These are phyloP conservation scores for Halenospora varia DNA, from an alignment of 495 filamentous ascomycete species.

Conservation along the genomic window DNA sequence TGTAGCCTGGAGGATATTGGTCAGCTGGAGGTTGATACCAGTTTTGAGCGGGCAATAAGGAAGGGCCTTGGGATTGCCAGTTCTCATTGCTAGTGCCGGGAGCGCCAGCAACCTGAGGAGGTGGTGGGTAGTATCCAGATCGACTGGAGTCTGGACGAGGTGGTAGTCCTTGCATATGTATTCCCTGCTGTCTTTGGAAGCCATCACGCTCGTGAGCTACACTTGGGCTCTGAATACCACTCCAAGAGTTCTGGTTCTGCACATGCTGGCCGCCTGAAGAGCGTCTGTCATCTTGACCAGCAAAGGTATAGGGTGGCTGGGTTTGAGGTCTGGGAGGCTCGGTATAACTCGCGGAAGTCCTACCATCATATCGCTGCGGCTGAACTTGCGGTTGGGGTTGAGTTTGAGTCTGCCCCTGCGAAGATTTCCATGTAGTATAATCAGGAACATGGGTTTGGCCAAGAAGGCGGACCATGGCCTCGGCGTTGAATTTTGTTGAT, in stretches of 20 bases:
- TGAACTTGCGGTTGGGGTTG: too few species aligned
- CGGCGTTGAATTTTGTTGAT: conserved; percentile 58
- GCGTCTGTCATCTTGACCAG: conserved; percentile 1
- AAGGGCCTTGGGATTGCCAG: conserved; percentile 3
- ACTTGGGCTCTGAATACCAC: not conserved
- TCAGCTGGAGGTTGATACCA: conserved; percentile 1
- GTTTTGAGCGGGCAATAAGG: not conserved
- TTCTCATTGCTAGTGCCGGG: not conserved
- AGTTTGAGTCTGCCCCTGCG: conserved; percentile 11
- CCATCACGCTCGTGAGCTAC: conserved; percentile 12
- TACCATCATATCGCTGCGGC: conserved; percentile 23
- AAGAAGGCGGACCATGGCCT: conserved; percentile 69
- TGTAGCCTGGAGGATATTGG: conserved; percentile 2
- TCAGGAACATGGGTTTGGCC: conserved; percentile 60
- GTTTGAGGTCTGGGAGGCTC: conserved; percentile 4
- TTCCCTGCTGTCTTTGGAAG: not conserved
- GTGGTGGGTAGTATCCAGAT: conserved; percentile 8
- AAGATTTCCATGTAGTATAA: conserved; percentile 29
- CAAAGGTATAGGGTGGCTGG: not conserved
- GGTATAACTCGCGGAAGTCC: conserved; percentile 5
- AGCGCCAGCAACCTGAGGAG: not conserved
- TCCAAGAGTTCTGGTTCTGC: conserved; percentile 1
- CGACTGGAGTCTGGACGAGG: conserved; percentile 18
- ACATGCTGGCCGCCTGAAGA: not conserved
- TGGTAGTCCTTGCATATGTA: conserved; percentile 8